Evolutionary conservation across 2,329 filamentous ascomycete species (phyloP).

Genomic region (Ascochyta clinopodiicola): DNA sequence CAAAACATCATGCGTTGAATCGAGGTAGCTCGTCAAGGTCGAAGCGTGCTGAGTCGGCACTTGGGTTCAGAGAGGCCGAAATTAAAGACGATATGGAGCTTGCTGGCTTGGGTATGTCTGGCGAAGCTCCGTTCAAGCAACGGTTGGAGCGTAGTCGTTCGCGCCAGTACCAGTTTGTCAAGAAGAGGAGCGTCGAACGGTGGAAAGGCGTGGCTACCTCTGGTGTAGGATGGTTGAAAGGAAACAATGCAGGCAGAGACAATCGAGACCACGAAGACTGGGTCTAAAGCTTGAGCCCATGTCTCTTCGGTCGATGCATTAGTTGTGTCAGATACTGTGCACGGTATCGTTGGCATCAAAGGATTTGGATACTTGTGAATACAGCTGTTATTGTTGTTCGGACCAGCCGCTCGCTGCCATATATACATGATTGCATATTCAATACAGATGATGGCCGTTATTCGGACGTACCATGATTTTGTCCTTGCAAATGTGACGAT

Average conservation of each 20-base stretch:
- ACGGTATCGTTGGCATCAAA: neutral
- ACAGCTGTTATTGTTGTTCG: neutral
- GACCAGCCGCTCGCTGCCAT: neutral
- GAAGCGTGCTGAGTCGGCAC: conserved; percentile 30
- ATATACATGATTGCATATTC: neutral
- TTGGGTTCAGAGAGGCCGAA: conserved; percentile 48
- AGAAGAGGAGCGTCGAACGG: conserved; percentile 42
- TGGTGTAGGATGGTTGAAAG: conserved; percentile 46
- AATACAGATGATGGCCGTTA: neutral
- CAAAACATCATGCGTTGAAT: conserved; percentile 27
- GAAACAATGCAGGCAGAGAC: conserved; percentile 34
- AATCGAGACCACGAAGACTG: conserved; percentile 36
- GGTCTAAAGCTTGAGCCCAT: conserved; percentile 25
- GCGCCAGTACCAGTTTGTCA: conserved; percentile 41
- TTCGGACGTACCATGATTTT: neutral
- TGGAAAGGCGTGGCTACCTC: conserved; percentile 45
- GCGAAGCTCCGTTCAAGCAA: conserved; percentile 38
- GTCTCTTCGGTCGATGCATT: neutral
- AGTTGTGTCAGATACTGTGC: neutral
- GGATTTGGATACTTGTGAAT: neutral
- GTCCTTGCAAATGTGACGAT: too few relatives aligned
- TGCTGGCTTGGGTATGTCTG: conserved; percentile 30
- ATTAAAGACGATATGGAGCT: conserved; percentile 47
- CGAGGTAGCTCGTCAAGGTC: conserved; percentile 31
- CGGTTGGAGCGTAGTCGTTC: conserved; percentile 42